Evolutionary conservation across 768 basidiomycete species (phyloP).

Genomic region (Baorangia bicolor): DNA sequence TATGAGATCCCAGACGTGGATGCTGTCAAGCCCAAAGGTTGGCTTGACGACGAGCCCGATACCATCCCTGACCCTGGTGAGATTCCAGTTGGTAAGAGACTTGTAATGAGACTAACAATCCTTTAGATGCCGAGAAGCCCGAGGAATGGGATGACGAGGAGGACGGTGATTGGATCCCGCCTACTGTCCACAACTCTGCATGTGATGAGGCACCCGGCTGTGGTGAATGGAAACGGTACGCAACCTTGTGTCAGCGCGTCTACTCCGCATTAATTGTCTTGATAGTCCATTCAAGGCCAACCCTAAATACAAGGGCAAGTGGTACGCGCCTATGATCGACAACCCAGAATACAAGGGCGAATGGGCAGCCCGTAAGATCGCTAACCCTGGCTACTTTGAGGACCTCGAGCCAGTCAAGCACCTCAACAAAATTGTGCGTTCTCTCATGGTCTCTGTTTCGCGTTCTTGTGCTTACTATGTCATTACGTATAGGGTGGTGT

Average conservation of each 20-base stretch:
- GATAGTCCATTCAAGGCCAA: constrained; percentile 81
- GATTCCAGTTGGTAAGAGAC: constrained; percentile 13
- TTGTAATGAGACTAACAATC: background rate
- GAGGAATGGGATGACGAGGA: constrained; percentile 99
- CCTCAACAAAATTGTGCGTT: constrained; percentile 79
- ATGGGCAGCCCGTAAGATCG: constrained; percentile 89
- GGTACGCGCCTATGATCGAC: constrained; percentile 91
- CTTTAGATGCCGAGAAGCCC: constrained; percentile 81
- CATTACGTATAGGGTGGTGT: constrained; percentile 68
- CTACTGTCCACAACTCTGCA: constrained; percentile 85
- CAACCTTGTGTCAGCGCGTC: background rate
- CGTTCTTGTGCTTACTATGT: background rate
- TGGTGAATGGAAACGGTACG: constrained; percentile 86
- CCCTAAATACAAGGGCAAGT: constrained; percentile 97
- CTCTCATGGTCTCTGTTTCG: too few species aligned
- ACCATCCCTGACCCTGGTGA: constrained; percentile 84
- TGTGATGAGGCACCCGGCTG: constrained; percentile 91
- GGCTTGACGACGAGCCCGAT: constrained; percentile 87
- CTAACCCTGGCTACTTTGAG: constrained; percentile 91
- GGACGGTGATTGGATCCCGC: constrained; percentile 97
- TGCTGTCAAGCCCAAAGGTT: constrained; percentile 89
- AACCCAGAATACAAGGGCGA: constrained; percentile 97
- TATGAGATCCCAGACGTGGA: constrained; percentile 87
- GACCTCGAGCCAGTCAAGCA: constrained; percentile 79
- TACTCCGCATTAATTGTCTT: background rate